A percentile compares a stretch with the other conserved stretches of the same genome.
Conservation (phyloP, 148 eudicot genomes). For the Rhododendron molle region DNA sequence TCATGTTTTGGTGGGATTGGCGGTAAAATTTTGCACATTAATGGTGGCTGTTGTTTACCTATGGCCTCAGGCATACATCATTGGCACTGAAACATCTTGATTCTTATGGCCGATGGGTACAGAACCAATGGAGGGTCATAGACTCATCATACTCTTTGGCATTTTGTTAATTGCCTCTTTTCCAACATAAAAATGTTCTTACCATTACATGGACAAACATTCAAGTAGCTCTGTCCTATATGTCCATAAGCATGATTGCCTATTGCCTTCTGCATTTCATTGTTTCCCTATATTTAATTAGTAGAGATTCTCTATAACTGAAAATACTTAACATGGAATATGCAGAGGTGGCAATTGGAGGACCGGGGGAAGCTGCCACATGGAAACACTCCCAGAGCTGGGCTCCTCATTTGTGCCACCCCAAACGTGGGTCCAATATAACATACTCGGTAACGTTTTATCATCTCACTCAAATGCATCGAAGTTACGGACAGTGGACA, state of each 20-base stretch:
- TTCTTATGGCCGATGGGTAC: background rate
- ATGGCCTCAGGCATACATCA: background rate
- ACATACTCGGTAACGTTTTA: constrained; percentile 39
- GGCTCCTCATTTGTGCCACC: constrained; percentile 50
- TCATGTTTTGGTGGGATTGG: background rate
- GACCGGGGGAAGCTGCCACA: constrained; percentile 76
- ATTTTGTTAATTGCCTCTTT: background rate
- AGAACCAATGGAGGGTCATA: background rate
- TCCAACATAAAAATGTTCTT: background rate
- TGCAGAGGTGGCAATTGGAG: constrained; percentile 91
- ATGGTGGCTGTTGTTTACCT: background rate
- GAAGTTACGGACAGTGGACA: constrained; percentile 20
- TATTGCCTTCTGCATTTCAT: background rate
- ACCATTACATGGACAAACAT: background rate
- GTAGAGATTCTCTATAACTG: background rate
- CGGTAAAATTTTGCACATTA: background rate
- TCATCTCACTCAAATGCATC: constrained; percentile 22
- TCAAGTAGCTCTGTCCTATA: background rate
- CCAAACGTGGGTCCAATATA: constrained; percentile 52
- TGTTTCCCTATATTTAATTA: background rate
- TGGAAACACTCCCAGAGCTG: constrained; percentile 76
- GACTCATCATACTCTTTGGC: background rate
- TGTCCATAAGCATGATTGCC: background rate
- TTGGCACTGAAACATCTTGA: background rate
- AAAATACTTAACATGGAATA: background rate